phyloP scores from a whole-genome alignment of 495 filamentous ascomycete species.

The Talaromyces trachyspermus region DNA sequence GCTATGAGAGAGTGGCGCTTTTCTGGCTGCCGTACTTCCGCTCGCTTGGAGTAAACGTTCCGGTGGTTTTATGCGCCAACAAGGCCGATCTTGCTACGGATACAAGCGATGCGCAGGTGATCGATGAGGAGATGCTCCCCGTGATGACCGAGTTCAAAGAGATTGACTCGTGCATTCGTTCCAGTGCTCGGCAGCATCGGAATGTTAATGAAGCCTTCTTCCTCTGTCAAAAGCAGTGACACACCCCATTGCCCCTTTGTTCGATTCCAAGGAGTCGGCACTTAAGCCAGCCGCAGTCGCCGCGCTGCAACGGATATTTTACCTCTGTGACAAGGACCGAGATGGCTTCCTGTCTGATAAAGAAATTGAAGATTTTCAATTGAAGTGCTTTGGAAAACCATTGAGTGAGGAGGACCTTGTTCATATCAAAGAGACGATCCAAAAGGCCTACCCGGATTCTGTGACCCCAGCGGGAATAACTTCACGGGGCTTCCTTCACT shows the following conservation, averaged over 20 bases:
- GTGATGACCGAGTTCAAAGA: constrained; percentile 99
- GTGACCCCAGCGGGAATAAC: constrained; percentile 68
- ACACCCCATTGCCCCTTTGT: constrained; percentile 91
- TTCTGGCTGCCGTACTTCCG: constrained; percentile 99
- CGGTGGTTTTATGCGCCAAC: constrained; percentile 93
- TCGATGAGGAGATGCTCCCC: constrained; percentile 96
- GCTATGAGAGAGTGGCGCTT: constrained; percentile 92
- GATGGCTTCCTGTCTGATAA: constrained; percentile 89
- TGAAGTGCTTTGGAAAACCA: constrained; percentile 82
- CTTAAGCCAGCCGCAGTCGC: constrained; percentile 84
- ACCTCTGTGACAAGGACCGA: constrained; percentile 90
- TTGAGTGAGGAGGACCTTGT: constrained; percentile 69
- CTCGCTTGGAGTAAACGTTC: constrained; percentile 95
- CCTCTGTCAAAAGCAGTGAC: constrained; percentile 96
- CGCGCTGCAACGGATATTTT: constrained; percentile 84
- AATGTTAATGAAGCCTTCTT: constrained; percentile 98
- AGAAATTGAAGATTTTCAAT: constrained; percentile 86
- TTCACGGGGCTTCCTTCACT: constrained; percentile 70
- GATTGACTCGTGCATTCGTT: constrained; percentile 94
- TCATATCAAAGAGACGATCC: constrained; percentile 80
- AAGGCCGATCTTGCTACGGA: constrained; percentile 77
- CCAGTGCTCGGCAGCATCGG: constrained; percentile 86
- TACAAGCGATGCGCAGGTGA: constrained; percentile 67
- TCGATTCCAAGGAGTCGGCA: constrained; percentile 85
- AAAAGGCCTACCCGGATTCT: constrained; percentile 55